phyloP scores from a whole-genome alignment of 768 basidiomycete genomes.

The Hericium coralloides region DNA sequence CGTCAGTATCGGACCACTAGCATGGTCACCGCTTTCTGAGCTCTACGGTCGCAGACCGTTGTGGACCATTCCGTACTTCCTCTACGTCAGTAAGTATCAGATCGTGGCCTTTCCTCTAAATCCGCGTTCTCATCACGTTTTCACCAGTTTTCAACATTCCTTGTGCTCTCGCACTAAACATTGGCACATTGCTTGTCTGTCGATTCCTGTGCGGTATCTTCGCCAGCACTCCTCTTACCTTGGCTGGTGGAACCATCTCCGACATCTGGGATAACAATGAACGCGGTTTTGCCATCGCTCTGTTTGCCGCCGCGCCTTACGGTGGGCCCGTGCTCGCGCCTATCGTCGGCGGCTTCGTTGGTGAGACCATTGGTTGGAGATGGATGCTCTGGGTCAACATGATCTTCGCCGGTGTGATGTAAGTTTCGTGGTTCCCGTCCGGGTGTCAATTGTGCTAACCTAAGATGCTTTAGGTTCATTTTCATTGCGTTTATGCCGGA shows the following conservation, averaged over 20 bases:
- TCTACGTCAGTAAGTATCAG: conserved; percentile 26
- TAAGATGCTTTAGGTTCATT: neutral
- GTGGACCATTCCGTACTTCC: conserved; percentile 28
- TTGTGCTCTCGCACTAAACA: conserved; percentile 31
- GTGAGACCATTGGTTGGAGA: conserved; percentile 27
- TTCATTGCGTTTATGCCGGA: conserved; percentile 31
- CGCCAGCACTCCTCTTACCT: conserved; percentile 28
- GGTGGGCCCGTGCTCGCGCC: conserved; percentile 42
- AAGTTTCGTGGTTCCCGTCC: neutral
- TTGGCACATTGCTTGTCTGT: conserved; percentile 31
- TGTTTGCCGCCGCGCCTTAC: conserved; percentile 34
- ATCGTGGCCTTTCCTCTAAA: neutral
- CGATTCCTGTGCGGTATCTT: conserved; percentile 34
- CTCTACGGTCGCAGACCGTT: conserved; percentile 29
- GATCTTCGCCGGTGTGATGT: conserved; percentile 30
- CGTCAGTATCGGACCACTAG: conserved; percentile 14
- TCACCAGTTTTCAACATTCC: conserved; percentile 28
- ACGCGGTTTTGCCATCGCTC: conserved; percentile 31
- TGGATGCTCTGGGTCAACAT: conserved; percentile 30
- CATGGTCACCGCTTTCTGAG: conserved; percentile 26
- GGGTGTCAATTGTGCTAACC: neutral
- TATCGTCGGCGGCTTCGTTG: conserved; percentile 39
- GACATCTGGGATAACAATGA: conserved; percentile 30
- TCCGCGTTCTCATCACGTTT: neutral
- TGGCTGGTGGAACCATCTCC: conserved; percentile 26